phyloP scores from a whole-genome alignment of 345 rosid genomes.

The Trapa incisa region DNA sequence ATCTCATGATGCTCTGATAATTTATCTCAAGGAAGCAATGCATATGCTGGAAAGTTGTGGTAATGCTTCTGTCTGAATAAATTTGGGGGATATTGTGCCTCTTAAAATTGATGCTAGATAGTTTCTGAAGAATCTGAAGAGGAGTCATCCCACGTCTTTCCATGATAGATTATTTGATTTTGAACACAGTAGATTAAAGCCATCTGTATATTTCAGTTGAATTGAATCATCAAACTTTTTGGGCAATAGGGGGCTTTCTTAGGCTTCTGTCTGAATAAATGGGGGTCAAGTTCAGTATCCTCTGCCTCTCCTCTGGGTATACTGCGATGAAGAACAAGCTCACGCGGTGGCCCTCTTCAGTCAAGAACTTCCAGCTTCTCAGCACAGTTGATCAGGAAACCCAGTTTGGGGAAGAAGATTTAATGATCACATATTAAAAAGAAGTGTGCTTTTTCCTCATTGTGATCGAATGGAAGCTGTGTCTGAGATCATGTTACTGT shows the following conservation, averaged over 20 bases:
- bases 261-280: conserved; percentile 12
- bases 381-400: conserved; percentile 68
- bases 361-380: conserved; percentile 81
- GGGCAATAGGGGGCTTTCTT: conserved; percentile 70
- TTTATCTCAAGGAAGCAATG: conserved; percentile 87
- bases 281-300: conserved; percentile 15
- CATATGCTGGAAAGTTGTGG: conserved; percentile 91
- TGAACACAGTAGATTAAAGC: background rate
- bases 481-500: no score
- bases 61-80: conserved; percentile 8
- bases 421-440: no score
- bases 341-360: conserved; percentile 91
- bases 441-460: no score
- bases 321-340: conserved; percentile 68
- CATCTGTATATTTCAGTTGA: background rate
- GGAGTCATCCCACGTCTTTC: background rate
- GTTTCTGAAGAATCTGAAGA: background rate
- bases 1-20: conserved; percentile 67
- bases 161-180: background rate
- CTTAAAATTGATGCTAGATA: background rate
- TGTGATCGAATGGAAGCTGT: no score
- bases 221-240: background rate
- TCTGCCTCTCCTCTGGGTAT: conserved; percentile 18
- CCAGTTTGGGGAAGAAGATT: conserved; percentile 62
- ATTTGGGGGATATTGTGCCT: background rate